Base-by-base conservation (phyloP, 352 stramenopile species). In the Phytophthora brassicae region DNA sequence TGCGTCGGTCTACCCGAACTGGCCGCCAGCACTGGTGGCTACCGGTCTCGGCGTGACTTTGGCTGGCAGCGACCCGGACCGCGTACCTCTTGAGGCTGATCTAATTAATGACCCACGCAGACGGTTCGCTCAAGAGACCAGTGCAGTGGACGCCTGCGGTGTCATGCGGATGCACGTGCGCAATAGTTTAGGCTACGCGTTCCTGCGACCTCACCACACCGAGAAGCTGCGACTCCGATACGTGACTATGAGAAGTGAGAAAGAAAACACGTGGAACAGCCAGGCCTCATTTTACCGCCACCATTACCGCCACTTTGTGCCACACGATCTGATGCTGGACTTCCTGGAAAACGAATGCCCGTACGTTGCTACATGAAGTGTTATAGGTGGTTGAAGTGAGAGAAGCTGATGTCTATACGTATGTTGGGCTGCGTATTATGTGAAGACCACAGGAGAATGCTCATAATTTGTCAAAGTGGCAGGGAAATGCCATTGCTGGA, bases 401-500 rank as follows among this genome's bases (percentile, higher is more conserved):
- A 42, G 19, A 2, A 16, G 5, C 20, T 46, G 16, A 19, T 57
- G 39, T 31, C 43, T 41, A 8, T 45, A 5, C 11, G 14, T 42
- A 20, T 22, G 5, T 16, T 41, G 35, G 14, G 12, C 35, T 47
- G n/a, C n/a, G n/a, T n/a, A n/a, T n/a, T n/a, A n/a, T n/a, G 2
- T 35, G 41, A 26, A 83, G 64, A 17, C 38, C 36, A 1, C 56
- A 78, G 29, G 67, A 69, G 23, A 60, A 66, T 42, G 56, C 44
- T 13, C 35, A 51, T 17, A 54, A 55, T 13, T 45, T 87, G 13
- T 73, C 75, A 11, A 80, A 78, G 50, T 84, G 75, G 70, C 83
- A 92, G 55, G 78, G 83, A 61, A 92, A 92, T 60, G 75, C 75
- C 26, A 66, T 92, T 36, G 52, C 76, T 28, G 83, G 79, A 35